Conservation (phyloP, 371 early-diverging fungal species). For the Quaeritorhiza haematococci region DNA sequence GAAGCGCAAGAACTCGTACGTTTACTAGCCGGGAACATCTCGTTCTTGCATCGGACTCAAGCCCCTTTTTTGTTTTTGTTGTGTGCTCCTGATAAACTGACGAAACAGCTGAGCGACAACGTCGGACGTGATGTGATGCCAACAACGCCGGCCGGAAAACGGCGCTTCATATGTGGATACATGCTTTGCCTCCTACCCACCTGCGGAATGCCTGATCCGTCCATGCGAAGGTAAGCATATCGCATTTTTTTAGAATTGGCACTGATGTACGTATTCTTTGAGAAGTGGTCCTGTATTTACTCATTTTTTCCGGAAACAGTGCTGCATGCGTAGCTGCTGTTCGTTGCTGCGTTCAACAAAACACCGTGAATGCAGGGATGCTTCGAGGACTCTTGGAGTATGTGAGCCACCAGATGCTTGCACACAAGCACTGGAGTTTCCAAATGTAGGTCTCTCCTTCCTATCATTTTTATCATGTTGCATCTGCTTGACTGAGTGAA, state of each 20-base stretch:
- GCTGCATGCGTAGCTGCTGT: constrained; percentile 33
- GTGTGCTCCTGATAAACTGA: not conserved
- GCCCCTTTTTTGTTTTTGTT: constrained; percentile 3
- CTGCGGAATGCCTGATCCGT: constrained; percentile 44
- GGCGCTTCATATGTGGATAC: constrained; percentile 43
- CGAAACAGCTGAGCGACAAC: constrained; percentile 17
- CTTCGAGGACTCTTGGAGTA: constrained; percentile 41
- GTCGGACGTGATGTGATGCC: constrained; percentile 38
- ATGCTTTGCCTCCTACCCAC: constrained; percentile 41
- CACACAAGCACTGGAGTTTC: constrained; percentile 43
- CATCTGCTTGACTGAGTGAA: too few relatives aligned
- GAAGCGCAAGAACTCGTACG: too few relatives aligned
- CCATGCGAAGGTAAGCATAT: constrained; percentile 27
- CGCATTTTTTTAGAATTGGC: not conserved
- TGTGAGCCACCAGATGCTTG: constrained; percentile 40
- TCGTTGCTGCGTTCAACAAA: constrained; percentile 36
- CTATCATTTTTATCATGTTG: too few relatives aligned
- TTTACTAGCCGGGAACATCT: too few relatives aligned
- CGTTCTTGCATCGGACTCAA: not conserved
- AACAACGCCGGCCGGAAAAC: constrained; percentile 39
- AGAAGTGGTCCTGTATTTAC: not conserved
- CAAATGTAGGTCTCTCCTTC: constrained; percentile 44
- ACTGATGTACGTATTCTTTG: not conserved
- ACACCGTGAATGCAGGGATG: constrained; percentile 25
- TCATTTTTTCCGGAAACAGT: constrained; percentile 8